Percentiles rank a stretch among this genome's conserved stretches.
Conservation (phyloP, 1,284 basidiomycete genomes). For the Mycosarcoma maydis region DNA sequence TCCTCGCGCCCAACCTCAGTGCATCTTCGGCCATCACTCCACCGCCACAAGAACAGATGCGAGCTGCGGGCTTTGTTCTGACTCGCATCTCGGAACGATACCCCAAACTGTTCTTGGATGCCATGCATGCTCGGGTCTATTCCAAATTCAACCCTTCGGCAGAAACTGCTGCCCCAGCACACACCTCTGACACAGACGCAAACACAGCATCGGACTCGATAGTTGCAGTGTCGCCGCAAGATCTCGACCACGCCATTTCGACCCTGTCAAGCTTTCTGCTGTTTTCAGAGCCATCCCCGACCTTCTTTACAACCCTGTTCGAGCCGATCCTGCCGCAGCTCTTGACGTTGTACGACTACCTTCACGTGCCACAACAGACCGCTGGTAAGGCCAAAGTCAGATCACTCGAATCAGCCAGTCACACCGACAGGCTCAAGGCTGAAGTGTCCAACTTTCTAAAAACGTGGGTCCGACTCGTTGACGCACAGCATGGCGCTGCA, state of each 20-base stretch:
- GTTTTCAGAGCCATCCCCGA: constrained; percentile 59
- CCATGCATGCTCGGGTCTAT: constrained; percentile 30
- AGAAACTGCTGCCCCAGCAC: not conserved
- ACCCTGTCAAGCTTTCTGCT: constrained; percentile 41
- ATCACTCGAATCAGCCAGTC: constrained; percentile 13
- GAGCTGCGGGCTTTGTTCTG: constrained; percentile 53
- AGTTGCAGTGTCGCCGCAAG: constrained; percentile 9
- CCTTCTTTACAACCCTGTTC: constrained; percentile 49
- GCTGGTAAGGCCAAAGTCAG: constrained; percentile 32
- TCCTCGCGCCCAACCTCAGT: constrained; percentile 43
- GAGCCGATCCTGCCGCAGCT: constrained; percentile 45
- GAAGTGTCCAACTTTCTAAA: constrained; percentile 45
- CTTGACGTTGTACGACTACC: constrained; percentile 43
- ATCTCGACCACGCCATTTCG: constrained; percentile 28
- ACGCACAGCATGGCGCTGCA: constrained; percentile 22
- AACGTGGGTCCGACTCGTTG: constrained; percentile 53
- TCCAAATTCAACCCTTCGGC: constrained; percentile 17
- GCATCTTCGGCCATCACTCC: constrained; percentile 28
- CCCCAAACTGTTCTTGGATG: constrained; percentile 11
- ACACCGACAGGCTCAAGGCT: constrained; percentile 20
- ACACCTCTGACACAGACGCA: not conserved
- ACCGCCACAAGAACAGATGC: constrained; percentile 49
- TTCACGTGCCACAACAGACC: not conserved
- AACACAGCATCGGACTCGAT: not conserved
- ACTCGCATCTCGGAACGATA: constrained; percentile 48